These are phyloP conservation scores for Lipomyces yarrowii DNA, from an alignment of 1,139 yeast genomes.

Conservation along the genomic window DNA sequence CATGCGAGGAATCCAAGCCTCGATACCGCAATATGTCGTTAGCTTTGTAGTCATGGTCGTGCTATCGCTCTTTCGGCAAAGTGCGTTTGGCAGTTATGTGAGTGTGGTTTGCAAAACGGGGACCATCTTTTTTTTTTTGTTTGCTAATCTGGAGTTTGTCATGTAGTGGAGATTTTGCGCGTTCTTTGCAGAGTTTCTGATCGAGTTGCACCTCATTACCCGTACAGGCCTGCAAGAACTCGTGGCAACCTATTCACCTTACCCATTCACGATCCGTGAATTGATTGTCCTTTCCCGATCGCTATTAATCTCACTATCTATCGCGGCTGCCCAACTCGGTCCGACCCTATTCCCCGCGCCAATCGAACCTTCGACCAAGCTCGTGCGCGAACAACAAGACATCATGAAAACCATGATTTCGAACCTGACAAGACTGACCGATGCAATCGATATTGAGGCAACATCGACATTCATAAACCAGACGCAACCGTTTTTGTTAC, in stretches of 20 bases:
- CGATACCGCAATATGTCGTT: slow-evolving; percentile 34
- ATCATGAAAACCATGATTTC: slow-evolving; percentile 21
- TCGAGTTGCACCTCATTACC: slow-evolving; percentile 36
- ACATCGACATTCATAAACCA: slow-evolving; percentile 11
- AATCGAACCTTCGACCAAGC: slow-evolving; percentile 9
- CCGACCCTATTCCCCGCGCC: slow-evolving; percentile 21
- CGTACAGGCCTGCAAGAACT: slow-evolving; percentile 29
- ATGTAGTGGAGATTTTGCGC: slow-evolving; percentile 36
- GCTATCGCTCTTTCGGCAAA: slow-evolving; percentile 34
- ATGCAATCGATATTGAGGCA: slow-evolving; percentile 7
- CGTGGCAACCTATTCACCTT: slow-evolving; percentile 13
- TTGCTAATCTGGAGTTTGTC: background rate
- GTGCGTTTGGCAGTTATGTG: slow-evolving; percentile 34
- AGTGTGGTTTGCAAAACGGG: background rate
- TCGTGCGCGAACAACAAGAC: slow-evolving; percentile 15
- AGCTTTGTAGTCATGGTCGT: slow-evolving; percentile 32
- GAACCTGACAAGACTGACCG: background rate
- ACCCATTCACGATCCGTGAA: slow-evolving; percentile 27
- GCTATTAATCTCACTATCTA: slow-evolving; percentile 19
- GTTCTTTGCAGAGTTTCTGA: slow-evolving; percentile 31
- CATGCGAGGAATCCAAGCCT: slow-evolving; percentile 26
- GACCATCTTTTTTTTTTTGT: background rate
- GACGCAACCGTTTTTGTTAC: slow-evolving; percentile 15
- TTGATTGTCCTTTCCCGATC: slow-evolving; percentile 25
- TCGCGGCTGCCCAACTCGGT: slow-evolving; percentile 30